These are phyloP conservation scores for Metschnikowia arizonensis DNA, from an alignment of 805 yeast species.

Conservation along the genomic window DNA sequence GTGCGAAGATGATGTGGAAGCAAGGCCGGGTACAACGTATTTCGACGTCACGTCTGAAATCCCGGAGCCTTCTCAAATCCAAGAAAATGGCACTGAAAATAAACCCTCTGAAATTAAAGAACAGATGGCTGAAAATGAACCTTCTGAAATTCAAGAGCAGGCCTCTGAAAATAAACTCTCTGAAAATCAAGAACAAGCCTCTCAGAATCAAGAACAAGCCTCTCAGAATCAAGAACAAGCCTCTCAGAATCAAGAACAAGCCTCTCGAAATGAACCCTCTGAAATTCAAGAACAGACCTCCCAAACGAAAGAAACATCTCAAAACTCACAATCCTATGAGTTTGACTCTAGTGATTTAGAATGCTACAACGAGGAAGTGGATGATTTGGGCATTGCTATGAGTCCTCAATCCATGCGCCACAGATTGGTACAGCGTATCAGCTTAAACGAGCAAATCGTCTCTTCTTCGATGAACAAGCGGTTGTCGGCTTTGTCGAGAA, in stretches of 20 bases:
- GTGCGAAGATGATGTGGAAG: constrained; percentile 3
- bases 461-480: constrained; percentile 13
- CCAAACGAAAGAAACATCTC: constrained; percentile 1
- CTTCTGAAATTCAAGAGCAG: background rate
- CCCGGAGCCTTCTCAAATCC: background rate
- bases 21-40: constrained; percentile 18
- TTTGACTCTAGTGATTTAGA: constrained; percentile 32
- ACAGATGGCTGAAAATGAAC: background rate
- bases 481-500: constrained; percentile 23
- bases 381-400: constrained; percentile 40
- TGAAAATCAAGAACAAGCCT: background rate
- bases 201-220: background rate
- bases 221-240: background rate
- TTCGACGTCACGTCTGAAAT: constrained; percentile 21
- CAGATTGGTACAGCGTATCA: constrained; percentile 20
- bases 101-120: background rate
- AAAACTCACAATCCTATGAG: constrained; percentile 8
- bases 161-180: too few relatives aligned
- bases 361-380: constrained; percentile 37
- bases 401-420: constrained; percentile 34
- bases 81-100: background rate
- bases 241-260: background rate
- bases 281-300: background rate
- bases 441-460: constrained; percentile 21
- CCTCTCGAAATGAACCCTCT: background rate